phyloP scores from a whole-genome alignment of 768 basidiomycete genomes.

The Amanita inopinata region DNA sequence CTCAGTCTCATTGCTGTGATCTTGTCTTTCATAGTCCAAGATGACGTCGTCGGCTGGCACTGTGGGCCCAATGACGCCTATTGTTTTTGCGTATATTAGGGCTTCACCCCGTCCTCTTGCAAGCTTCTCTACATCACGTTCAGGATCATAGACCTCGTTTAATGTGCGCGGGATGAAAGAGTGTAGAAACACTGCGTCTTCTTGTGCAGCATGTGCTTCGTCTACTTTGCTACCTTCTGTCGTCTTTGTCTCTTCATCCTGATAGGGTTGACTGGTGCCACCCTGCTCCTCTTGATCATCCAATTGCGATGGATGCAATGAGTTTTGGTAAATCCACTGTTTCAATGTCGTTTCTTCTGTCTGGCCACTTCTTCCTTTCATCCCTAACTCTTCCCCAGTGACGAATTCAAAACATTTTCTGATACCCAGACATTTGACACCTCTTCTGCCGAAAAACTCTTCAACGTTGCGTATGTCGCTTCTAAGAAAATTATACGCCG shows the following conservation, averaged over 20 bases:
- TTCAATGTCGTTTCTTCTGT: slow-evolving; percentile 27
- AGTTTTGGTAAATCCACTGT: slow-evolving; percentile 33
- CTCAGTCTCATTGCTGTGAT: neutral
- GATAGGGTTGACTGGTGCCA: slow-evolving; percentile 8
- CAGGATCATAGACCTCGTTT: slow-evolving; percentile 91
- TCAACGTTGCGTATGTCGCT: slow-evolving; percentile 89
- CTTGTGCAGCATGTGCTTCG: slow-evolving; percentile 35
- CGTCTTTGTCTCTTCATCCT: slow-evolving; percentile 6
- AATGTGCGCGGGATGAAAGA: slow-evolving; percentile 91
- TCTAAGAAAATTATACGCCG: slow-evolving; percentile 92
- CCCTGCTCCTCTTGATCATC: too few relatives aligned
- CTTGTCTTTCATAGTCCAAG: slow-evolving; percentile 3
- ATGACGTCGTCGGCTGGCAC: slow-evolving; percentile 4
- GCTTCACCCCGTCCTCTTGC: slow-evolving; percentile 57
- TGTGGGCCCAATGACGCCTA: slow-evolving; percentile 56
- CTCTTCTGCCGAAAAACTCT: slow-evolving; percentile 78
- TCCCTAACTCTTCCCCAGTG: slow-evolving; percentile 40
- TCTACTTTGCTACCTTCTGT: slow-evolving; percentile 12
- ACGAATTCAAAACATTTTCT: slow-evolving; percentile 85
- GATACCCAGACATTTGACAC: slow-evolving; percentile 69
- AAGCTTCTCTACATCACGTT: slow-evolving; percentile 78
- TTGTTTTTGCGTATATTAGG: slow-evolving; percentile 83
- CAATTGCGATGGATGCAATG: too few relatives aligned
- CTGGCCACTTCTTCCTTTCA: slow-evolving; percentile 16
- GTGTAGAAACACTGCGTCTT: slow-evolving; percentile 82